Conservation (phyloP, 2,329 filamentous ascomycete genomes). For the Aspergillus thermomutatus region DNA sequence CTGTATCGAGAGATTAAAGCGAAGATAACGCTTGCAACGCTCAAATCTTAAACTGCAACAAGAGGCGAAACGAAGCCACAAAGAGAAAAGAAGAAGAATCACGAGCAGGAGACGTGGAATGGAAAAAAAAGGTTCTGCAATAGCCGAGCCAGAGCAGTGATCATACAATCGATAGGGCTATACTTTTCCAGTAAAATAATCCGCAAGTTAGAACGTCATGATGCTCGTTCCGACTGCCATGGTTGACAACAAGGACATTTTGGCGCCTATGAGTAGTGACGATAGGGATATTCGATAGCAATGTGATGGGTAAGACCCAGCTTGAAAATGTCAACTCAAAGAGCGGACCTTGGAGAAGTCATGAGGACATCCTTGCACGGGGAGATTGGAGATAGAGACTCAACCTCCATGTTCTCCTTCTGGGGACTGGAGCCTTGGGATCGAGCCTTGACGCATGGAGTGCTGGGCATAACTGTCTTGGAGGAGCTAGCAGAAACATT, state of each 20-base stretch:
- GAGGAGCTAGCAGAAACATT: constrained; percentile 34
- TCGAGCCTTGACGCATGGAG: constrained; percentile 26
- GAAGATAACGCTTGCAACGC: constrained; percentile 15
- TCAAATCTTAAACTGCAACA: constrained; percentile 13
- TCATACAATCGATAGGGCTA: not conserved
- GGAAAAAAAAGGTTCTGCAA: constrained; percentile 1
- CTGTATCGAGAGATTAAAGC: constrained; percentile 18
- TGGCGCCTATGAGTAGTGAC: not conserved
- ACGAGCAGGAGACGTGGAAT: not conserved
- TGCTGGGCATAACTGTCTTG: constrained; percentile 32
- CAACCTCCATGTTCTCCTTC: constrained; percentile 37
- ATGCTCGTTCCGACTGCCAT: not conserved
- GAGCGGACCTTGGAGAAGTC: constrained; percentile 33
- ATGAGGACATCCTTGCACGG: constrained; percentile 38
- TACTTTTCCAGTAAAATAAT: not conserved
- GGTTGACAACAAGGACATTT: not conserved
- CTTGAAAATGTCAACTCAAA: constrained; percentile 12
- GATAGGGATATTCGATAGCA: not conserved
- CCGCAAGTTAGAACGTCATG: not conserved
- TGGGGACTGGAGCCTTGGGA: constrained; percentile 40
- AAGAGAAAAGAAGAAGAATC: constrained; percentile 5
- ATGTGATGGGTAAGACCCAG: constrained; percentile 3
- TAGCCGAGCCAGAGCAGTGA: not conserved
- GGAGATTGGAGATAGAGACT: constrained; percentile 36
- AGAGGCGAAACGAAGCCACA: constrained; percentile 6